Evolutionary conservation across 2,329 filamentous ascomycete species (phyloP).

Genomic region (Aspergillus uvarum): DNA sequence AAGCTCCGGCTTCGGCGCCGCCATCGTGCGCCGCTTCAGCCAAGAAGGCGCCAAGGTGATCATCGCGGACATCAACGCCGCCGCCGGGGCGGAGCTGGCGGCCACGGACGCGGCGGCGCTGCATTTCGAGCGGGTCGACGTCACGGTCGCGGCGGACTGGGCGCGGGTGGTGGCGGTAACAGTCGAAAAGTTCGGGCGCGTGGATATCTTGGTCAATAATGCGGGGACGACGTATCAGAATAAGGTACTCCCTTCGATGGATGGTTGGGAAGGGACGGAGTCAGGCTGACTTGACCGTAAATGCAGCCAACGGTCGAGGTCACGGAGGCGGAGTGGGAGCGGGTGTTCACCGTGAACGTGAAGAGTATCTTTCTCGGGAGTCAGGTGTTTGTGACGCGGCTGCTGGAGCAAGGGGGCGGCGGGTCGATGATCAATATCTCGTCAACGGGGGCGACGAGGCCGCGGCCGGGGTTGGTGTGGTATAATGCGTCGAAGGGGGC

Average conservation of each 20-base stretch:
- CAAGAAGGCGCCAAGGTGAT: conserved; percentile 45
- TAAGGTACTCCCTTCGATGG: conserved; percentile 29
- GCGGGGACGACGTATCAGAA: conserved; percentile 46
- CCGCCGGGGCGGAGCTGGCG: conserved; percentile 34
- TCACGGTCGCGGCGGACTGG: conserved; percentile 38
- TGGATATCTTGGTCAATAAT: conserved; percentile 51
- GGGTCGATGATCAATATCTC: conserved; percentile 49
- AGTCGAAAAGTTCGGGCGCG: conserved; percentile 31
- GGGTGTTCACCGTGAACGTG: conserved; percentile 47
- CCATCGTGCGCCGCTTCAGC: conserved; percentile 41
- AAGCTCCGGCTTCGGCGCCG: conserved; percentile 45
- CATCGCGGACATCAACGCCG: conserved; percentile 42
- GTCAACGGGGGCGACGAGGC: conserved; percentile 43
- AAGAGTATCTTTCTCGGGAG: conserved; percentile 43
- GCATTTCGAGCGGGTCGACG: conserved; percentile 37
- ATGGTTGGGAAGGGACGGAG: not conserved
- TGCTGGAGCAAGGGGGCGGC: conserved; percentile 42
- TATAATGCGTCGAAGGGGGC: conserved; percentile 49
- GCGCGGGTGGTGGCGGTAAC: conserved; percentile 30
- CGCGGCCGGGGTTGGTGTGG: conserved; percentile 47
- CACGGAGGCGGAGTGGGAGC: conserved; percentile 46
- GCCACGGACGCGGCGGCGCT: conserved; percentile 30
- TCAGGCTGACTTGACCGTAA: not conserved
- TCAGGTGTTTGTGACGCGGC: conserved; percentile 33
- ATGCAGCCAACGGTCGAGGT: conserved; percentile 41